Percentiles rank a stretch among this genome's conserved stretches.
Evolutionary conservation across 1,284 basidiomycete species (phyloP).

Genomic region (Laetiporus sulphureus): DNA sequence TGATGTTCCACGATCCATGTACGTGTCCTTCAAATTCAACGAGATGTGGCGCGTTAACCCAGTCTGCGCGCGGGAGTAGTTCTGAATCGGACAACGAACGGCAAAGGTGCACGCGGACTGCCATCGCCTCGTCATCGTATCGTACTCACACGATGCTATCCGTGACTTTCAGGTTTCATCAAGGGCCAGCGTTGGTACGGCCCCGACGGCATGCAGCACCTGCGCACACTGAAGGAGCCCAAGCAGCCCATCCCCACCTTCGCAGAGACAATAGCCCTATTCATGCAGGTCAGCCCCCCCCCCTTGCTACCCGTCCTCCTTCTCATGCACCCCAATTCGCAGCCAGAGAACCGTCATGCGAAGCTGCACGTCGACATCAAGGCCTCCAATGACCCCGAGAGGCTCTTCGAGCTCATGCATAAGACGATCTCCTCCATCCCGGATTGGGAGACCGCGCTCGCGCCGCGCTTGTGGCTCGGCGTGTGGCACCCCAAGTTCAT

Average conservation of each 20-base stretch:
- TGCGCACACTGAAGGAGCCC: conserved; percentile 78
- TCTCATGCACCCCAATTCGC: neutral
- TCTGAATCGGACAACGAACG: conserved; percentile 63
- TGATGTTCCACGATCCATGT: conserved; percentile 97
- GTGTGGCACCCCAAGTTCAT: conserved; percentile 94
- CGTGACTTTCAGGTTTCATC: conserved; percentile 47
- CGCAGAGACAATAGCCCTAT: conserved; percentile 70
- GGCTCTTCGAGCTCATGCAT: conserved; percentile 87
- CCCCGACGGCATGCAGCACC: conserved; percentile 71
- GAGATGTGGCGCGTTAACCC: neutral
- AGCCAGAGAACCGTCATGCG: conserved; percentile 83
- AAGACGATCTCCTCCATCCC: conserved; percentile 62
- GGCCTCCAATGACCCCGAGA: conserved; percentile 84
- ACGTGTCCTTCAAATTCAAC: conserved; percentile 18
- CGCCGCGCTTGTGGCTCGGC: conserved; percentile 84
- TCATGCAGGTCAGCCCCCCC: conserved; percentile 58
- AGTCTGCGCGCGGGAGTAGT: too few species aligned
- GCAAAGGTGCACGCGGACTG: conserved; percentile 39
- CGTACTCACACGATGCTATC: neutral
- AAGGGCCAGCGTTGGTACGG: conserved; percentile 69
- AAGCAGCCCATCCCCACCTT: conserved; percentile 86
- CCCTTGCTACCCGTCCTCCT: neutral
- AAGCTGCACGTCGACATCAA: conserved; percentile 94
- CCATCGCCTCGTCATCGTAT: neutral
- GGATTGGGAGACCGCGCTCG: conserved; percentile 75